Conservation (phyloP, 768 basidiomycete genomes). For the Termitomyces sp. region DNA sequence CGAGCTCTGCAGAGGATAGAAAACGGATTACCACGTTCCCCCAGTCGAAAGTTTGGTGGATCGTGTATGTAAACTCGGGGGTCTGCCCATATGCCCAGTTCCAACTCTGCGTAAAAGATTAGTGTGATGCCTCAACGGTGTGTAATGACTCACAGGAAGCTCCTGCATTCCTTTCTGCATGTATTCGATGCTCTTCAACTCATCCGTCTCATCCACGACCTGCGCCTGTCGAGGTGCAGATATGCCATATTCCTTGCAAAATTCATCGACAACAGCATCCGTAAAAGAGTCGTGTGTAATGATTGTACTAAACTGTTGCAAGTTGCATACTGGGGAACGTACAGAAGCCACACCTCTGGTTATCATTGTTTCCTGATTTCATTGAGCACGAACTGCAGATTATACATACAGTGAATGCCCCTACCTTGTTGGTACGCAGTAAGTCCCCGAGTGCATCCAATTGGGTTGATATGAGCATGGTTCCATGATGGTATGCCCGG, state of each 20-base stretch:
- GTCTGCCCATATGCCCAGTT: constrained; percentile 93
- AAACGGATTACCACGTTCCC: constrained; percentile 40
- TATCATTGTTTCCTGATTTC: constrained; percentile 63
- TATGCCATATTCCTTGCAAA: constrained; percentile 53
- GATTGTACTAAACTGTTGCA: constrained; percentile 47
- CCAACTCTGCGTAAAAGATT: constrained; percentile 63
- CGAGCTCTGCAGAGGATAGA: background rate
- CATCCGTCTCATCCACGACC: constrained; percentile 42
- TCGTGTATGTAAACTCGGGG: constrained; percentile 80
- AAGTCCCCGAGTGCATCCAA: constrained; percentile 71
- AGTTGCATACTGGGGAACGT: constrained; percentile 88
- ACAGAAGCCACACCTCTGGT: constrained; percentile 90
- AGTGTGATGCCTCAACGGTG: background rate
- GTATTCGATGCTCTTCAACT: constrained; percentile 46
- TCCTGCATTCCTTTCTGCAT: constrained; percentile 71
- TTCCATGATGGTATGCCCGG: constrained; percentile 96
- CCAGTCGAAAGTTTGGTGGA: constrained; percentile 45
- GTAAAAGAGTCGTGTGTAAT: constrained; percentile 72
- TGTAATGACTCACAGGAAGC: constrained; percentile 49
- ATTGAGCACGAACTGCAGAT: background rate
- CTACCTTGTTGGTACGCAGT: constrained; percentile 63
- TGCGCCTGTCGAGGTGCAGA: constrained; percentile 31
- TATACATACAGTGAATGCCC: constrained; percentile 6
- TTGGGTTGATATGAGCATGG: constrained; percentile 90
- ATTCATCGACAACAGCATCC: constrained; percentile 63